phyloP scores from a whole-genome alignment of 192 early-diverging fungal genomes.

The Chytriomyces confervae region DNA sequence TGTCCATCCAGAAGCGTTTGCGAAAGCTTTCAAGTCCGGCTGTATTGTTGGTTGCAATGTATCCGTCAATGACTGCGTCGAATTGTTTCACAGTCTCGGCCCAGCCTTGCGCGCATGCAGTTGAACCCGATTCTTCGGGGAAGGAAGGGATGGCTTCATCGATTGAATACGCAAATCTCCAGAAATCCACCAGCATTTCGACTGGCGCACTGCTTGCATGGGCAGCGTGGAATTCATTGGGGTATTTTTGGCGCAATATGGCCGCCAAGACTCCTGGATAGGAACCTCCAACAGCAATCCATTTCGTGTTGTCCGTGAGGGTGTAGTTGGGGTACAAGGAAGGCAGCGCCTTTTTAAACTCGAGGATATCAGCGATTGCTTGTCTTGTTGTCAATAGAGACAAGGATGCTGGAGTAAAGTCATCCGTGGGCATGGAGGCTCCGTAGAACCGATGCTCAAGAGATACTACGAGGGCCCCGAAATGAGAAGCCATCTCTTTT shows the following conservation, averaged over 20 bases:
- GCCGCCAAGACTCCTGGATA: background rate
- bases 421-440: background rate
- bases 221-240: background rate
- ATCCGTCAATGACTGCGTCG: background rate
- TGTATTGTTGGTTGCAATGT: background rate
- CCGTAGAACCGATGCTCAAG: background rate
- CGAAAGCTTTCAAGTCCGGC: background rate
- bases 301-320: background rate
- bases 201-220: constrained; percentile 11
- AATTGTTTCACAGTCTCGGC: background rate
- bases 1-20: background rate
- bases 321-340: constrained; percentile 6
- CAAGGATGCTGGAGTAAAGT: background rate
- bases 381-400: background rate
- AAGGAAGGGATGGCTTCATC: background rate
- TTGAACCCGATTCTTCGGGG: background rate
- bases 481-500: background rate
- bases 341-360: background rate
- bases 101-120: background rate
- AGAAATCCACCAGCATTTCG: background rate
- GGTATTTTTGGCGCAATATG: constrained; percentile 3
- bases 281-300: constrained; percentile 4
- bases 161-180: constrained; percentile 12
- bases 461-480: background rate
- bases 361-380: constrained; percentile 8